A percentile compares a stretch with the other conserved stretches of the same genome.
Evolutionary conservation across 106 monocot species (phyloP).

Genomic region (Dioscorea zingiberensis): DNA sequence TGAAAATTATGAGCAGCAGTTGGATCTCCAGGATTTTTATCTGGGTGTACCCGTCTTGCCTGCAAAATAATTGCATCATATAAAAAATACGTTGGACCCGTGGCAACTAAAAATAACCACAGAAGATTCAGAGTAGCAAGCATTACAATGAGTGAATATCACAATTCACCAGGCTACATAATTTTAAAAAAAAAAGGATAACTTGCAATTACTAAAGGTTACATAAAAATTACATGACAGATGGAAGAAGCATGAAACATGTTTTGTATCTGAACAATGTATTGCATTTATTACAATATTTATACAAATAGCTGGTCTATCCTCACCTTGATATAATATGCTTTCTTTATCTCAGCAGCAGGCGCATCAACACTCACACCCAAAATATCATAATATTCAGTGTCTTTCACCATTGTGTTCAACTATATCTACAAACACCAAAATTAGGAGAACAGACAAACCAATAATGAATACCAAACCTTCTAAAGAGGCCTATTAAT

Average conservation of each 20-base stretch:
- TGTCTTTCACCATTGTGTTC: constrained; percentile 63
- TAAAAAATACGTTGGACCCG: neutral
- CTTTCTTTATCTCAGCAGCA: constrained; percentile 85
- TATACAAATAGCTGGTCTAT: too few relatives aligned
- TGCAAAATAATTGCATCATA: constrained; percentile 15
- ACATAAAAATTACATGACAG: too few relatives aligned
- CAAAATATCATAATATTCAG: constrained; percentile 70
- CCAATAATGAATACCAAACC: neutral
- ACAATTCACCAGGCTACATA: too few relatives aligned
- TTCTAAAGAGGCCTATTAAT: too few relatives aligned
- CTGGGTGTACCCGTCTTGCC: constrained; percentile 68
- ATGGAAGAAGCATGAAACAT: too few relatives aligned
- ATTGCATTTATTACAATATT: too few relatives aligned
- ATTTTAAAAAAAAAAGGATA: too few relatives aligned
- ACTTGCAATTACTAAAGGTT: too few relatives aligned
- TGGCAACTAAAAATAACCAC: too few relatives aligned
- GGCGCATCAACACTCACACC: constrained; percentile 69
- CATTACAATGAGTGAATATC: too few relatives aligned
- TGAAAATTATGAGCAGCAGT: constrained; percentile 86
- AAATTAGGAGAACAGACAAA: neutral
- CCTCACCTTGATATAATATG: constrained; percentile 76
- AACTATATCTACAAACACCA: neutral
- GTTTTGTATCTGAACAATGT: too few relatives aligned
- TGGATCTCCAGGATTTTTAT: constrained; percentile 83
- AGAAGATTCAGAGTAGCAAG: too few relatives aligned